Percentiles rank a stretch among this genome's conserved stretches.
Evolutionary conservation across 345 rosid genomes (phyloP).

Genomic region (Populus deltoides): DNA sequence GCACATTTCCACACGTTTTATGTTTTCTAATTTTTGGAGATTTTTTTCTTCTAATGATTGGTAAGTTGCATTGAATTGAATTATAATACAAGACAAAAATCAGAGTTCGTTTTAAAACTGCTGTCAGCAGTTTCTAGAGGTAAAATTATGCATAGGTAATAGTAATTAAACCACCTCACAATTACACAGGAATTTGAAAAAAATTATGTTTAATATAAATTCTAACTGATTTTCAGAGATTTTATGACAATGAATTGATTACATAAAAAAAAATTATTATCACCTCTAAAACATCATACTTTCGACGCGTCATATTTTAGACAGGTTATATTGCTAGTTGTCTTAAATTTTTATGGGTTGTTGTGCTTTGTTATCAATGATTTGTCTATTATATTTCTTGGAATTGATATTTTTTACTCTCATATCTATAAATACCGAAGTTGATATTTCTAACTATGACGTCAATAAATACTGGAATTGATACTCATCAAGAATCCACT

Average conservation of each 20-base stretch:
- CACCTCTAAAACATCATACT: fast-evolving
- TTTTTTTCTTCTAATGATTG: neutral
- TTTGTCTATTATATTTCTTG: no score
- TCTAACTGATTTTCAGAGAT: no score
- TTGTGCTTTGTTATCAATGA: no score
- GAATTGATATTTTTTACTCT: no score
- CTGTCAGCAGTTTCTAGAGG: neutral
- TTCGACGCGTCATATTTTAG: fast-evolving
- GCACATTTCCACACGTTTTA: neutral
- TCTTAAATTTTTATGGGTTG: no score
- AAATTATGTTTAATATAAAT: neutral
- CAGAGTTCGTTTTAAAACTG: neutral
- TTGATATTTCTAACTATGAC: no score
- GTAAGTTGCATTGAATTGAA: neutral
- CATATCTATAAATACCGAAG: no score
- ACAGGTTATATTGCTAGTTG: no score
- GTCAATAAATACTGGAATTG: no score
- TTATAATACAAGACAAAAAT: neutral
- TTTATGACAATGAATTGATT: no score
- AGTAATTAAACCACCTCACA: neutral
- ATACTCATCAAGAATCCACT: no score
- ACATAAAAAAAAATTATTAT: no score
- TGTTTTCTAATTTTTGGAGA: neutral
- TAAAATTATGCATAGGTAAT: neutral
- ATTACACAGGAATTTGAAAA: neutral